These are phyloP conservation scores for Knufia petricola DNA, from an alignment of 2,329 filamentous ascomycete genomes.

Conservation along the genomic window DNA sequence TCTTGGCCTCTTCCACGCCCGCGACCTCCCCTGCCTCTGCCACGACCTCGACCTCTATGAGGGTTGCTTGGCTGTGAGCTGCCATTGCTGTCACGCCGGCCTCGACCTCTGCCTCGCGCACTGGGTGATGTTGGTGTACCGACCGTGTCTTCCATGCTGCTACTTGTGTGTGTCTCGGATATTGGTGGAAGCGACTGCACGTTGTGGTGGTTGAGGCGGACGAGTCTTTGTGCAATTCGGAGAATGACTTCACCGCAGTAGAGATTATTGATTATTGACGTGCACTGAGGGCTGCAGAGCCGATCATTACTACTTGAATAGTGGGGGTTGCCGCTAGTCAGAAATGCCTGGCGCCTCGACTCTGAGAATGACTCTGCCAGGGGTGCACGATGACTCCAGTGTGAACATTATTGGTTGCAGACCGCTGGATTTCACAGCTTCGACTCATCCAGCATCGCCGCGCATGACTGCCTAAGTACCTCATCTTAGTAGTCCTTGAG, in stretches of 20 bases:
- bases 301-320: background rate
- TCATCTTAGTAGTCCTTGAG: too few species aligned
- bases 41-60: constrained; percentile 14
- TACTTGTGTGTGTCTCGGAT: too few species aligned
- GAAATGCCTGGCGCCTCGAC: background rate
- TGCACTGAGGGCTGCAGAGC: background rate
- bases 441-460: background rate
- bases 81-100: constrained; percentile 7
- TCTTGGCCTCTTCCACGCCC: constrained; percentile 64
- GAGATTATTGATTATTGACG: background rate
- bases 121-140: constrained; percentile 4
- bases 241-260: background rate
- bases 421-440: background rate
- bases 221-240: background rate
- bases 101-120: constrained; percentile 14
- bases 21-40: constrained; percentile 50
- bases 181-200: too few species aligned
- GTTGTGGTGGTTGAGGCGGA: too few species aligned
- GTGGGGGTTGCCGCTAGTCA: background rate
- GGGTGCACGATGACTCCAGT: background rate
- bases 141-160: constrained; percentile 1
- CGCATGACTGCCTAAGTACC: too few species aligned
- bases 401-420: background rate
- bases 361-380: background rate
- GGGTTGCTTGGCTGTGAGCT: background rate